Conservation (phyloP, 768 basidiomycete genomes). For the Suillus sp. region DNA sequence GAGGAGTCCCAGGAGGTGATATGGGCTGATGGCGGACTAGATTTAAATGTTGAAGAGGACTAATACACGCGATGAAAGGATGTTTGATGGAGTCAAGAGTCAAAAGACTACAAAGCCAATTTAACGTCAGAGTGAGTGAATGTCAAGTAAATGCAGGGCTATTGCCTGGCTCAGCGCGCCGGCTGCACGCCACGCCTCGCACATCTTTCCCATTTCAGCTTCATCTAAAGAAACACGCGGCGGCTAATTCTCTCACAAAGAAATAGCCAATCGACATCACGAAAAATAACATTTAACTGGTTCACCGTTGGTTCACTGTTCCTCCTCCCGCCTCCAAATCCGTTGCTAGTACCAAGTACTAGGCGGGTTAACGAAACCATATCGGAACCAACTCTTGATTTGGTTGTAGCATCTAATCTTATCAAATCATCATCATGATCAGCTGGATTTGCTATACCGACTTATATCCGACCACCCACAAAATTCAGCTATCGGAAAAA, state of each 20-base stretch:
- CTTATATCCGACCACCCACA: not conserved
- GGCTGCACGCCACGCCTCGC: slow-evolving; percentile 10
- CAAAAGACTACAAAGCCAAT: not conserved
- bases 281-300: too few relatives aligned
- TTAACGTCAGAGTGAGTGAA: slow-evolving; percentile 1
- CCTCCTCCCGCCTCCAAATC: too few relatives aligned
- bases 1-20: not conserved
- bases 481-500: not conserved
- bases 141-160: slow-evolving; percentile 8
- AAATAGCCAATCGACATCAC: not conserved
- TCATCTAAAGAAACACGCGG: slow-evolving; percentile 6
- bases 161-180: slow-evolving; percentile 6
- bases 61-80: slow-evolving; percentile 6
- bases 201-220: slow-evolving; percentile 8
- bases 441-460: not conserved
- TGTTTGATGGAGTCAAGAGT: not conserved
- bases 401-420: slow-evolving; percentile 6
- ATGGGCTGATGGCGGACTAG: not conserved
- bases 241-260: slow-evolving; percentile 10
- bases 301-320: too few relatives aligned
- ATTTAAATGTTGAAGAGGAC: not conserved
- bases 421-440: slow-evolving; percentile 4
- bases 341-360: too few relatives aligned
- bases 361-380: not conserved
- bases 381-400: not conserved